A percentile compares a stretch with the other conserved stretches of the same genome.
phyloP scores from a whole-genome alignment of 306 rosid genomes.

The Ormosia emarginata region DNA sequence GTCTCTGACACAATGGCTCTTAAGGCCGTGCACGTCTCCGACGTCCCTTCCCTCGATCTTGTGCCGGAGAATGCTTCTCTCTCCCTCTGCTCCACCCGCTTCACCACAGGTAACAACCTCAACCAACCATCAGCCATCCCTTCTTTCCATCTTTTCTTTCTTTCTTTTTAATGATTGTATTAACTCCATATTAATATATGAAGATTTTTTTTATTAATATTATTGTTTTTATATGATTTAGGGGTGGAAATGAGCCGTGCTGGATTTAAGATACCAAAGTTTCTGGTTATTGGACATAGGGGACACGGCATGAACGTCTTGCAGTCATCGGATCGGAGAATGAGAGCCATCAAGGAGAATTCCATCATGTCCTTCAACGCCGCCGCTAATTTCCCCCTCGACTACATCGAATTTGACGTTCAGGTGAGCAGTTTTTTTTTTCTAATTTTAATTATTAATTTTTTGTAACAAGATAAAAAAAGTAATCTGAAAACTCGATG shows the following conservation, averaged over 20 bases:
- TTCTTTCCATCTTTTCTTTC: neutral
- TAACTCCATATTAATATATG: neutral
- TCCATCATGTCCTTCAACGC: conserved; percentile 64
- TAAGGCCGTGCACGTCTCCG: conserved; percentile 50
- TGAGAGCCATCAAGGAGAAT: conserved; percentile 67
- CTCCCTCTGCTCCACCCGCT: conserved; percentile 20
- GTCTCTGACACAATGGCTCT: conserved; percentile 33
- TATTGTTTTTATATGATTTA: neutral
- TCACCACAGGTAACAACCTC: neutral
- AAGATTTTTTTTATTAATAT: neutral
- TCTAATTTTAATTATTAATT: neutral
- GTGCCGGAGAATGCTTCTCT: conserved; percentile 37
- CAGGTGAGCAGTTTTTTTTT: conserved; percentile 40
- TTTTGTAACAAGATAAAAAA: neutral
- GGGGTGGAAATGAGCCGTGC: conserved; percentile 16
- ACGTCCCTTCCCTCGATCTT: conserved; percentile 46
- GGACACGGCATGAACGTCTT: conserved; percentile 78
- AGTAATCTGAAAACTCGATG: neutral
- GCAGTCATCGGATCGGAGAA: conserved; percentile 57
- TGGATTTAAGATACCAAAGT: conserved; percentile 32
- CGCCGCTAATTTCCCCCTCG: conserved; percentile 52
- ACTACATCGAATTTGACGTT: conserved; percentile 80
- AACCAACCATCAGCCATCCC: too few species aligned
- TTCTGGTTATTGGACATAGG: conserved; percentile 74
- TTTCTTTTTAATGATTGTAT: neutral